Percentiles rank a stretch among this genome's conserved stretches.
Evolutionary conservation across 2,329 filamentous ascomycete species (phyloP).

Genomic region (Neobulgaria alba): DNA sequence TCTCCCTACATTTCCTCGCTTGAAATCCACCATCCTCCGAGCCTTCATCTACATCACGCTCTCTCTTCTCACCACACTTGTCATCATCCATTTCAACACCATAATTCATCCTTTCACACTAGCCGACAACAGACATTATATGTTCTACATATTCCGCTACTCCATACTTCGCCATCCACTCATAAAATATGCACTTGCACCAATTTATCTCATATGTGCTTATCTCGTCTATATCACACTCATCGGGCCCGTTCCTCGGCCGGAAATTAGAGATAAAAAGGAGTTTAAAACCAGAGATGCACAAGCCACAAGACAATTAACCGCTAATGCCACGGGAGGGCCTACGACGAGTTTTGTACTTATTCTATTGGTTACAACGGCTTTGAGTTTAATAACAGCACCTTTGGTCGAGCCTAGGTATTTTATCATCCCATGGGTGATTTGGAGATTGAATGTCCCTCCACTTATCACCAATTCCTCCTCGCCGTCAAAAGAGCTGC

Average conservation of each 20-base stretch:
- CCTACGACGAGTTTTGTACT: constrained; percentile 43
- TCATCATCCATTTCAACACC: constrained; percentile 71
- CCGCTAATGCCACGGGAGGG: constrained; percentile 1
- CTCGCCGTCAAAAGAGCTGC: too few species aligned
- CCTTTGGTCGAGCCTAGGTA: constrained; percentile 93
- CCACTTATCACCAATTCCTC: constrained; percentile 23
- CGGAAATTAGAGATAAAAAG: background rate
- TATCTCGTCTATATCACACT: constrained; percentile 62
- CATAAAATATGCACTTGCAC: constrained; percentile 58
- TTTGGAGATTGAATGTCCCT: constrained; percentile 79
- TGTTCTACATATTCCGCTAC: constrained; percentile 91
- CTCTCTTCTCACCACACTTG: constrained; percentile 27
- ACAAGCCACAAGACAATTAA: constrained; percentile 7
- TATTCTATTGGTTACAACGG: constrained; percentile 57
- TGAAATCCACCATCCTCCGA: constrained; percentile 10
- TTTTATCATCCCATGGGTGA: constrained; percentile 90
- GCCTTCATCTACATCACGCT: constrained; percentile 1
- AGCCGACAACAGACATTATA: constrained; percentile 93
- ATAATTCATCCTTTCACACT: constrained; percentile 92
- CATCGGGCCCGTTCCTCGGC: constrained; percentile 2
- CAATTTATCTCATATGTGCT: constrained; percentile 61
- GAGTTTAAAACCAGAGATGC: constrained; percentile 13
- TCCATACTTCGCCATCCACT: constrained; percentile 58
- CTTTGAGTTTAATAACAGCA: constrained; percentile 75
- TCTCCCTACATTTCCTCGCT: constrained; percentile 14